phyloP scores from a whole-genome alignment of 345 rosid species.

The Melastoma malabathricum region DNA sequence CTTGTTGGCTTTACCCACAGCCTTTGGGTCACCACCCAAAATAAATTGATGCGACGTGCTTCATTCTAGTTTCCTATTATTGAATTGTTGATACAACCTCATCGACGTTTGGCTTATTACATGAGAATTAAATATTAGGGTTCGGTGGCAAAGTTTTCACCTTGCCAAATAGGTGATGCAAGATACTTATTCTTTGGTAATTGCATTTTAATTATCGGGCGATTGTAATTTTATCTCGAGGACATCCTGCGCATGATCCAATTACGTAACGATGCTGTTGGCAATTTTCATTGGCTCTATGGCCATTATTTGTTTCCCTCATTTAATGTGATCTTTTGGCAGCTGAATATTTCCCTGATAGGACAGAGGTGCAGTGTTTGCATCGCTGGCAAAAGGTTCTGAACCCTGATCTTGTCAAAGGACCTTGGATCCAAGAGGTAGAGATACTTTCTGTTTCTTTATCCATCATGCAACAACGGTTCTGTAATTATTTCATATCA shows the following conservation, averaged over 20 bases:
- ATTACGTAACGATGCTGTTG: neutral
- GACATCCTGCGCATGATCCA: no score
- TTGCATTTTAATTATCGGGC: no score
- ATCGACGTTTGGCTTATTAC: neutral
- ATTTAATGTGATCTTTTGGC: constrained; percentile 14
- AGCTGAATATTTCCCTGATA: constrained; percentile 71
- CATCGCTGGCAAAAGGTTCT: constrained; percentile 99
- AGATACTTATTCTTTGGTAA: no score
- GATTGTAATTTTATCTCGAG: no score
- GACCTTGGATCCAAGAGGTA: constrained; percentile 98
- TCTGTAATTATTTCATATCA: constrained; percentile 8
- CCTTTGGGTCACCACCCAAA: no score
- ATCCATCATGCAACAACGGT: neutral
- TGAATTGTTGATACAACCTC: no score
- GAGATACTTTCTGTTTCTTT: constrained; percentile 4
- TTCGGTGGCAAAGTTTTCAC: no score
- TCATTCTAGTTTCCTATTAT: neutral
- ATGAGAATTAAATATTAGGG: neutral
- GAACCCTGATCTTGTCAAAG: constrained; percentile 89
- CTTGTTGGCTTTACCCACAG: no score
- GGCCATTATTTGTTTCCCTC: constrained; percentile 4
- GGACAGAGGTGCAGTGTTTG: constrained; percentile 97
- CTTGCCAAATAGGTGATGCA: no score
- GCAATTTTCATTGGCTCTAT: neutral
- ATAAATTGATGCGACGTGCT: neutral